phyloP scores from a whole-genome alignment of 176 grass and related monocot genomes.

The Paspalum vaginatum region DNA sequence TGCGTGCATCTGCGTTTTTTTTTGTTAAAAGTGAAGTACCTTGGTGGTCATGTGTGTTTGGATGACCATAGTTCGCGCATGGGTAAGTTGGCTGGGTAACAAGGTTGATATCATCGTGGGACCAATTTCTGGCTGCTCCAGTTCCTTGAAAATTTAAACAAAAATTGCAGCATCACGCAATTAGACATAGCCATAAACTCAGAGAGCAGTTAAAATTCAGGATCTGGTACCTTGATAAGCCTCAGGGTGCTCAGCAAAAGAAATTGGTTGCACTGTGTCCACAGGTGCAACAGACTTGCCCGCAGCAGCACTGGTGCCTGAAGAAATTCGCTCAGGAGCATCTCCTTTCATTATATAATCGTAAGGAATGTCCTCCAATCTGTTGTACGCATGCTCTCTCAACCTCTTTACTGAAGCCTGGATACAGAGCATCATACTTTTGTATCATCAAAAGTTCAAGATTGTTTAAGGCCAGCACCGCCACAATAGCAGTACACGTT shows the following conservation, averaged over 20 bases:
- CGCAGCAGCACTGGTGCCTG: neutral
- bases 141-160: neutral
- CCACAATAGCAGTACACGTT: neutral
- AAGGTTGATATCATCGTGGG: neutral
- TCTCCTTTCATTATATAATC: constrained; percentile 36
- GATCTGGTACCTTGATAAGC: neutral
- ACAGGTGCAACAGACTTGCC: neutral
- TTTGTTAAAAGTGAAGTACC: neutral
- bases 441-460: neutral
- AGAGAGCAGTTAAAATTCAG: neutral
- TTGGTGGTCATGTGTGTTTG: neutral
- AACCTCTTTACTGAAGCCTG: constrained; percentile 3
- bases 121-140: neutral
- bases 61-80: neutral
- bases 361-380: neutral
- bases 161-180: neutral
- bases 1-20: neutral
- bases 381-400: neutral
- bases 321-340: neutral
- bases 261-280: neutral
- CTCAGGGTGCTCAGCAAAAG: neutral
- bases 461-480: no score
- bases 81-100: neutral
- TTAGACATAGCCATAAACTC: neutral
- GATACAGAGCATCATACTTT: neutral